These are phyloP conservation scores for Chalciporus sphaerocephalus DNA, from an alignment of 768 basidiomycete species.

Conservation along the genomic window DNA sequence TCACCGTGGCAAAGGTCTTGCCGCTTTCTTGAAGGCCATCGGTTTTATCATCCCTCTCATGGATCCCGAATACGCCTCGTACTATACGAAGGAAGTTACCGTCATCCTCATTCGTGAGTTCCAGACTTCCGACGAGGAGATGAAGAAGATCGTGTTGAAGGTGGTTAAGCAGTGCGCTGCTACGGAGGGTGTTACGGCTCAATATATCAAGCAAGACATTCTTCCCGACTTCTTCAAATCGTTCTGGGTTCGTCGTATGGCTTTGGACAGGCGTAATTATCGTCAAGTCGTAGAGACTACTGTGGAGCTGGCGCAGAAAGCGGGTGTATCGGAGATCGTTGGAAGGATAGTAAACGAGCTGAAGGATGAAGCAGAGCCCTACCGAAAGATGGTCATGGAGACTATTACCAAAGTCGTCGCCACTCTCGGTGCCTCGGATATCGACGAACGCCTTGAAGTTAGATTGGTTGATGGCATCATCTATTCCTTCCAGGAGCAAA, in stretches of 20 bases:
- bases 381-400: conserved; percentile 99
- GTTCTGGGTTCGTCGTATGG: conserved; percentile 99
- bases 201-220: conserved; percentile 96
- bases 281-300: conserved; percentile 98
- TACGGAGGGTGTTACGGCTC: conserved; percentile 94
- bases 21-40: conserved; percentile 84
- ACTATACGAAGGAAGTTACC: conserved; percentile 98
- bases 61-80: conserved; percentile 99
- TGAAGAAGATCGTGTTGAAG: conserved; percentile 99
- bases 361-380: conserved; percentile 65
- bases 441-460: conserved; percentile 93
- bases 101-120: conserved; percentile 97
- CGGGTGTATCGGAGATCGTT: conserved; percentile 95
- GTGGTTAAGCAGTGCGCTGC: conserved; percentile 99
- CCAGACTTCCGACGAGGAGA: conserved; percentile 98
- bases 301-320: conserved; percentile 95
- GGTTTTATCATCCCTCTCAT: conserved; percentile 99
- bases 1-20: conserved; percentile 74
- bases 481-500: conserved; percentile 99
- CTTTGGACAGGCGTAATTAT: conserved; percentile 93
- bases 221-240: conserved; percentile 99
- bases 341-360: conserved; percentile 67
- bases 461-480: conserved; percentile 97
- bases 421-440: conserved; percentile 92
- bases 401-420: conserved; percentile 96